Percentiles rank a stretch among this genome's conserved stretches.
These are phyloP conservation scores for Enterocytospora artemiae DNA, from an alignment of 371 early-diverging fungal species.

Conservation along the genomic window DNA sequence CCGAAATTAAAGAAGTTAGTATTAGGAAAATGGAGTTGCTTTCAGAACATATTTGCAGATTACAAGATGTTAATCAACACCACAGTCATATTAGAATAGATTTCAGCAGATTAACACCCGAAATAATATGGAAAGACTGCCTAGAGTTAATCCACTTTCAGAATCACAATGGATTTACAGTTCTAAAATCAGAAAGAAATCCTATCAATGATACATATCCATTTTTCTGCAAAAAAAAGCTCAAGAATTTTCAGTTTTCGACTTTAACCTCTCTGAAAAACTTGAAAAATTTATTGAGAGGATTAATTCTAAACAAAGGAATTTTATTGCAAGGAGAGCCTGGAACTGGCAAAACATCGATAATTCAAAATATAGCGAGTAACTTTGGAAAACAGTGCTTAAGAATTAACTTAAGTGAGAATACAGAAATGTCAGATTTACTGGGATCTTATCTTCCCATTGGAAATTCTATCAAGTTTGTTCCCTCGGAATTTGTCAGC, in stretches of 20 bases:
- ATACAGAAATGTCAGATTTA: conserved; percentile 94
- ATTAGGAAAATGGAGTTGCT: conserved; percentile 19
- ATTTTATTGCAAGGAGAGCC: conserved; percentile 88
- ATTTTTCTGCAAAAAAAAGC: not conserved
- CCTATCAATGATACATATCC: not conserved
- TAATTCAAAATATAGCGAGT: conserved; percentile 73
- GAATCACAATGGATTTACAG: not conserved
- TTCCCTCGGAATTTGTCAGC: conserved; percentile 77
- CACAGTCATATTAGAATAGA: not conserved
- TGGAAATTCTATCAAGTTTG: conserved; percentile 33
- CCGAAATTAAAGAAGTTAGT: not conserved
- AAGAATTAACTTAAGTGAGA: conserved; percentile 92
- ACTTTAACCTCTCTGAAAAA: conserved; percentile 36
- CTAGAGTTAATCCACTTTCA: conserved; percentile 17
- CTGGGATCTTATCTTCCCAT: conserved; percentile 65
- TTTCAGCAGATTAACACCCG: not conserved
- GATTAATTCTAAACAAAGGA: conserved; percentile 68
- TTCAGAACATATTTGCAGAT: not conserved
- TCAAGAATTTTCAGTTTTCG: not conserved
- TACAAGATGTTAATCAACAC: not conserved
- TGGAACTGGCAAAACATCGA: conserved; percentile 91
- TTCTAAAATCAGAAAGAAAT: not conserved
- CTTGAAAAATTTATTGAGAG: conserved; percentile 60
- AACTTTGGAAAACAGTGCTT: conserved; percentile 70
- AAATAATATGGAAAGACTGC: conserved; percentile 8